These are phyloP conservation scores for Phytophthora pistaciae DNA, from an alignment of 352 stramenopile genomes.

Conservation along the genomic window DNA sequence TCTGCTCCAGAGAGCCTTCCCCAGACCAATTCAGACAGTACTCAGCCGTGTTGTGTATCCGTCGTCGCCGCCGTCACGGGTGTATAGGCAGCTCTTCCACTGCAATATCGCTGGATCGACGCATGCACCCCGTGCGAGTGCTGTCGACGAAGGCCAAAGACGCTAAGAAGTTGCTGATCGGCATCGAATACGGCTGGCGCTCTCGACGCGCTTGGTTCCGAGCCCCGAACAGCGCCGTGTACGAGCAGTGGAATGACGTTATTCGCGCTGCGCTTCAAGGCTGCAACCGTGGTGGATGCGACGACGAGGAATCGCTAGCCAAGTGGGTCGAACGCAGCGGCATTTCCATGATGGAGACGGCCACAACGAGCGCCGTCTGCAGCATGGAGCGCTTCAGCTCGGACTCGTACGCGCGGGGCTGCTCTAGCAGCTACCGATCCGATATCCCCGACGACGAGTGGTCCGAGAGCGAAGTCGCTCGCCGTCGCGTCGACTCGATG, in stretches of 20 bases:
- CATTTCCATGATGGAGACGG: conserved; percentile 25
- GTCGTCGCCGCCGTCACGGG: conserved; percentile 22
- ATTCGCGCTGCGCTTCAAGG: conserved; percentile 34
- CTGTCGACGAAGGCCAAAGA: conserved; percentile 28
- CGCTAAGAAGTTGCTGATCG: conserved; percentile 25
- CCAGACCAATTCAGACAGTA: conserved; percentile 23
- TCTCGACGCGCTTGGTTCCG: conserved; percentile 31
- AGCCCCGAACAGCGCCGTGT: conserved; percentile 25
- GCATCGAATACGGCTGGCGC: conserved; percentile 34
- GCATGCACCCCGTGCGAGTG: conserved; percentile 34
- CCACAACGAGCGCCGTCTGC: conserved; percentile 13
- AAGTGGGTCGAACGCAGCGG: conserved; percentile 29
- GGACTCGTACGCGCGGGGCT: conserved; percentile 27
- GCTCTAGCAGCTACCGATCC: conserved; percentile 30
- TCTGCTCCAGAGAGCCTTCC: conserved; percentile 26
- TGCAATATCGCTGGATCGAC: conserved; percentile 32
- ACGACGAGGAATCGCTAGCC: conserved; percentile 22
- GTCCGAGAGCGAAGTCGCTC: conserved; percentile 13
- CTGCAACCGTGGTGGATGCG: not conserved
- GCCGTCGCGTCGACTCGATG: conserved; percentile 8
- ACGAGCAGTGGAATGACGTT: conserved; percentile 36
- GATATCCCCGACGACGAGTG: conserved; percentile 41
- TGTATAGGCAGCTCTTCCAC: conserved; percentile 22
- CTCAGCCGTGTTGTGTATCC: conserved; percentile 29
- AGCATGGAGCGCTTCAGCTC: conserved; percentile 22